These are phyloP conservation scores for Corymbia maculata DNA, from an alignment of 345 rosid species.

Conservation along the genomic window DNA sequence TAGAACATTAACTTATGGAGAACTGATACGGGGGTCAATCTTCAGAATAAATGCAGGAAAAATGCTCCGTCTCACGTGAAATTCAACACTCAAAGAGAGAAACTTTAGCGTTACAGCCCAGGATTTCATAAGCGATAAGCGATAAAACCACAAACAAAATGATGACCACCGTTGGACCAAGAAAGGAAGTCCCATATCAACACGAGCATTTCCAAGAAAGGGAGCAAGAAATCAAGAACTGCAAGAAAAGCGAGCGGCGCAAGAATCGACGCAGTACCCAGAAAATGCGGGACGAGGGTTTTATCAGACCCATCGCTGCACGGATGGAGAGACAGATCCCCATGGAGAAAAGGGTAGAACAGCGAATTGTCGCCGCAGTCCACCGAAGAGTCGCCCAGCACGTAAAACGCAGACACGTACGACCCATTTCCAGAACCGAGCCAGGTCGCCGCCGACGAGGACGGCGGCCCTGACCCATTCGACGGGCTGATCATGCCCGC, in stretches of 20 bases:
- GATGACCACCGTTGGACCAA: background rate
- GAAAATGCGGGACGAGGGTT: constrained; percentile 45
- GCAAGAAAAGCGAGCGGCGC: background rate
- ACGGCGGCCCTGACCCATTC: background rate
- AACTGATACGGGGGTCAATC: background rate
- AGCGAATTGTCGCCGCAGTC: constrained; percentile 54
- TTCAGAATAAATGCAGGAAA: background rate
- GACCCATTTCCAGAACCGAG: background rate
- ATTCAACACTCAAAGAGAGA: background rate
- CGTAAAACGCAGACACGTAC: constrained; percentile 25
- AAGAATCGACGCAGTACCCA: constrained; percentile 19
- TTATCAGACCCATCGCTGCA: constrained; percentile 40
- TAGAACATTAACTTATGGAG: accelerated
- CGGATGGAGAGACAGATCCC: constrained; percentile 41
- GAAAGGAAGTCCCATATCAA: background rate
- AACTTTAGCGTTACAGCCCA: background rate
- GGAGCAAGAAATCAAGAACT: background rate
- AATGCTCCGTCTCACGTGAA: background rate
- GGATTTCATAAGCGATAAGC: background rate
- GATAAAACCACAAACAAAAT: background rate
- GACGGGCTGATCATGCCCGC: background rate
- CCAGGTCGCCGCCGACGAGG: background rate
- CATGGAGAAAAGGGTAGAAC: constrained; percentile 40
- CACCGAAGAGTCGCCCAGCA: constrained; percentile 66
- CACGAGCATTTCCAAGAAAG: background rate